phyloP scores from a whole-genome alignment of 352 stramenopile genomes.

The Phytophthora podocarpi region DNA sequence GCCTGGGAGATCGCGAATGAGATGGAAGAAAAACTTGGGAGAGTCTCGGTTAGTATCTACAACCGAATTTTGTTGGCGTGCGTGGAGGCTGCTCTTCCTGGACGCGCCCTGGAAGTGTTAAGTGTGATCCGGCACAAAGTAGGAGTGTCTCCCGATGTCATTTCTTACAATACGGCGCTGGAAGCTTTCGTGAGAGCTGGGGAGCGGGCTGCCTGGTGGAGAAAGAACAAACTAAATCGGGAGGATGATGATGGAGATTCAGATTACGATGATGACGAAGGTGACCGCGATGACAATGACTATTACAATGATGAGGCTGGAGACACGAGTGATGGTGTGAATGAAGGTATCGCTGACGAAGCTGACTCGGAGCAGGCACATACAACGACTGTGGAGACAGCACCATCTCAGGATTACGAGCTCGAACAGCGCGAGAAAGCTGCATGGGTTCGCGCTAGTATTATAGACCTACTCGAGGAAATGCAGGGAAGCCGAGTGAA shows the following conservation, averaged over 20 bases:
- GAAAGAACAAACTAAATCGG: slow-evolving; percentile 20
- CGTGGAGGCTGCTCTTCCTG: slow-evolving; percentile 38
- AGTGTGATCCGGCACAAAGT: slow-evolving; percentile 38
- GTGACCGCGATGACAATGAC: slow-evolving; percentile 8
- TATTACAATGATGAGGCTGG: slow-evolving; percentile 1
- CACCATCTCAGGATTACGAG: slow-evolving; percentile 2
- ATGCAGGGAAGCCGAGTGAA: slow-evolving; percentile 45
- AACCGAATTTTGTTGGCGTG: slow-evolving; percentile 70
- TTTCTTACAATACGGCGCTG: slow-evolving; percentile 66
- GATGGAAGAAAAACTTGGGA: slow-evolving; percentile 55
- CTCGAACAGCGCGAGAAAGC: slow-evolving; percentile 24
- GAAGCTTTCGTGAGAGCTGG: slow-evolving; percentile 49
- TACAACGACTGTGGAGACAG: background rate
- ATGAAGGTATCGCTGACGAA: background rate
- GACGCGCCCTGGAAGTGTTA: slow-evolving; percentile 50
- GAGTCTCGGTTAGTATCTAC: slow-evolving; percentile 46
- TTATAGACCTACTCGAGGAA: slow-evolving; percentile 38
- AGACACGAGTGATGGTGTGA: slow-evolving; percentile 1
- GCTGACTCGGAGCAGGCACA: background rate
- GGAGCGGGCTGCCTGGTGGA: slow-evolving; percentile 24
- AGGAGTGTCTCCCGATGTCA: slow-evolving; percentile 36
- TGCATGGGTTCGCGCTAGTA: slow-evolving; percentile 26
- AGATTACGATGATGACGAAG: slow-evolving; percentile 17
- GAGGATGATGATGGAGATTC: slow-evolving; percentile 25
- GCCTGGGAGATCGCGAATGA: slow-evolving; percentile 43